Percentiles rank a stretch among this genome's conserved stretches.
Evolutionary conservation across 2,329 filamentous ascomycete genomes (phyloP).

Genomic region (Domatiomyces catenatus): DNA sequence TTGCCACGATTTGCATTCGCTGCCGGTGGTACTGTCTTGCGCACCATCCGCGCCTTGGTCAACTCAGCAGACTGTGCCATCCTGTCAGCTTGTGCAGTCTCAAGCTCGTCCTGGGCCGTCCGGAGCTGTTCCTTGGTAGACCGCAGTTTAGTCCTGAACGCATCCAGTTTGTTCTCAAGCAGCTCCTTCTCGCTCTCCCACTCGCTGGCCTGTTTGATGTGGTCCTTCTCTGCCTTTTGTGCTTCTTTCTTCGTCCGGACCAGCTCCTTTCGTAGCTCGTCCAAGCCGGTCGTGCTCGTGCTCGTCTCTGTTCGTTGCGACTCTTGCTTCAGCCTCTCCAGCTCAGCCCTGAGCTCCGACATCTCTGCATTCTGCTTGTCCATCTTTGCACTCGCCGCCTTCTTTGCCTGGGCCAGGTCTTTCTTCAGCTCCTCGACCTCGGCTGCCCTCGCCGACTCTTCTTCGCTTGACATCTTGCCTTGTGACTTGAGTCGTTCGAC

Average conservation of each 20-base stretch:
- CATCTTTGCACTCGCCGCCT: conserved; percentile 28
- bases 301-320: not conserved
- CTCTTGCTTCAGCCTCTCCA: conserved; percentile 1
- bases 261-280: conserved; percentile 36
- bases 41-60: conserved; percentile 11
- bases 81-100: conserved; percentile 26
- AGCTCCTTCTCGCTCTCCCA: conserved; percentile 47
- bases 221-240: conserved; percentile 32
- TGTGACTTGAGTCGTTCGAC: conserved; percentile 41
- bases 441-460: conserved; percentile 25
- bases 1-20: conserved; percentile 21
- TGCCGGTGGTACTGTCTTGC: conserved; percentile 3
- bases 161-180: conserved; percentile 55
- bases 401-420: conserved; percentile 34
- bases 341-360: not conserved
- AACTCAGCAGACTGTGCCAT: conserved; percentile 19
- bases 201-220: conserved; percentile 43
- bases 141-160: conserved; percentile 54
- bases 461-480: conserved; percentile 34
- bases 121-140: conserved; percentile 59
- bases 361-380: conserved; percentile 24
- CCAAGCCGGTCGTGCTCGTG: conserved; percentile 23
- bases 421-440: conserved; percentile 34
- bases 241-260: conserved; percentile 36
- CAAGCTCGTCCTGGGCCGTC: conserved; percentile 39